Evolutionary conservation across 306 rosid species (phyloP).

Genomic region (Arachis hypogaea): DNA sequence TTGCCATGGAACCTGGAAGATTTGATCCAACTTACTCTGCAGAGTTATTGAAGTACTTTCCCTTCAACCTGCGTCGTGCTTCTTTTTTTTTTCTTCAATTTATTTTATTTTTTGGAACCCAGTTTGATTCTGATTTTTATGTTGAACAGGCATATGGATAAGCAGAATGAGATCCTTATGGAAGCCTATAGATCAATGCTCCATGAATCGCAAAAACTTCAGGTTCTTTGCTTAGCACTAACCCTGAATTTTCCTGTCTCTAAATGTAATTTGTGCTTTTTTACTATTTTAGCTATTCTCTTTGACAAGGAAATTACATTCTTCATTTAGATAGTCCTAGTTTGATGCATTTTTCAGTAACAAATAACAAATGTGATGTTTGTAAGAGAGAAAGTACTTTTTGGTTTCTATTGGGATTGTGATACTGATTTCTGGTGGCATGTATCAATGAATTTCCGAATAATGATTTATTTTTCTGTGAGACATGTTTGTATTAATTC

Average conservation of each 20-base stretch:
- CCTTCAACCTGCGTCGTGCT: not conserved
- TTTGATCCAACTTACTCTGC: slow-evolving; percentile 33
- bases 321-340: not conserved
- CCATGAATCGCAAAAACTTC: slow-evolving; percentile 33
- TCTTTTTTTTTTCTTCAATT: not conserved
- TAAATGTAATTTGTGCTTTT: not conserved
- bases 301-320: not conserved
- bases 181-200: slow-evolving; percentile 40
- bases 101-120: not conserved
- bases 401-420: not conserved
- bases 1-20: slow-evolving; percentile 27
- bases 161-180: slow-evolving; percentile 33
- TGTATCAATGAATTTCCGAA: not conserved
- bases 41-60: slow-evolving; percentile 38
- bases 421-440: not conserved
- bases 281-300: not conserved
- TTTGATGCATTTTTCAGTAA: not conserved
- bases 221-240: slow-evolving; percentile 20
- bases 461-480: not conserved
- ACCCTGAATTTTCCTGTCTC: not conserved
- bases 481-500: not conserved
- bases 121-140: not conserved
- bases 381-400: not conserved
- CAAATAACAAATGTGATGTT: not conserved
- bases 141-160: slow-evolving; percentile 40